A percentile compares a stretch with the other conserved stretches of the same genome.
Evolutionary conservation across 352 stramenopile species (phyloP).

Genomic region (Globisporangium apiculatum): DNA sequence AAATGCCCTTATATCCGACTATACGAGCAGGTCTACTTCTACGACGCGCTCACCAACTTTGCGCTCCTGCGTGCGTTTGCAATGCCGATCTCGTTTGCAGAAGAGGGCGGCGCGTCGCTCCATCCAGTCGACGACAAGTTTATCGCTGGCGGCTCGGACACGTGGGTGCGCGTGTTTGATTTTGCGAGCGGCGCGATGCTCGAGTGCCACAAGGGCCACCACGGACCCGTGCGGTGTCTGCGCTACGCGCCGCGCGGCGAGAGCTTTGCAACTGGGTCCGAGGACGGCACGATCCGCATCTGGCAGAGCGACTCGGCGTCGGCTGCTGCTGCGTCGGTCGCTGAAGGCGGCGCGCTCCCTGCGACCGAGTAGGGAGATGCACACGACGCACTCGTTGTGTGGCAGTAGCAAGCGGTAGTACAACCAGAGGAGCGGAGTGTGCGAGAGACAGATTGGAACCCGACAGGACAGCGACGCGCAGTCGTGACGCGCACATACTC

Average conservation of each 20-base stretch:
- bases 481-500: too few species aligned
- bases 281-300: slow-evolving; percentile 97
- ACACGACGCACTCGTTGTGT: too few species aligned
- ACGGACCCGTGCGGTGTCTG: slow-evolving; percentile 95
- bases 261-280: slow-evolving; percentile 93
- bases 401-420: too few species aligned
- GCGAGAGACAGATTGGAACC: too few species aligned
- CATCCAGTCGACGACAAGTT: slow-evolving; percentile 81
- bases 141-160: slow-evolving; percentile 91
- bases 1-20: too few species aligned
- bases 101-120: slow-evolving; percentile 88
- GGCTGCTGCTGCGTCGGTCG: slow-evolving; percentile 51
- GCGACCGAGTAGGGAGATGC: slow-evolving; percentile 4
- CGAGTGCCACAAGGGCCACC: slow-evolving; percentile 96
- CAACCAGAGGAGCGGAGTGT: too few species aligned
- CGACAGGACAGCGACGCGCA: too few species aligned
- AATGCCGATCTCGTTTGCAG: slow-evolving; percentile 88
- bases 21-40: slow-evolving; percentile 87
- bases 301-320: slow-evolving; percentile 86
- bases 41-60: slow-evolving; percentile 70
- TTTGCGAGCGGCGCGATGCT: slow-evolving; percentile 87
- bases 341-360: slow-evolving; percentile 20
- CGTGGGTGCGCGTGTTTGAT: slow-evolving; percentile 97
- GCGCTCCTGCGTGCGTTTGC: slow-evolving; percentile 58
- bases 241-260: slow-evolving; percentile 91